Evolutionary conservation across 441 rosid genomes (phyloP), one percentile per base, ranked within the genome.

Genomic region (Erodium moschatum): DNA sequence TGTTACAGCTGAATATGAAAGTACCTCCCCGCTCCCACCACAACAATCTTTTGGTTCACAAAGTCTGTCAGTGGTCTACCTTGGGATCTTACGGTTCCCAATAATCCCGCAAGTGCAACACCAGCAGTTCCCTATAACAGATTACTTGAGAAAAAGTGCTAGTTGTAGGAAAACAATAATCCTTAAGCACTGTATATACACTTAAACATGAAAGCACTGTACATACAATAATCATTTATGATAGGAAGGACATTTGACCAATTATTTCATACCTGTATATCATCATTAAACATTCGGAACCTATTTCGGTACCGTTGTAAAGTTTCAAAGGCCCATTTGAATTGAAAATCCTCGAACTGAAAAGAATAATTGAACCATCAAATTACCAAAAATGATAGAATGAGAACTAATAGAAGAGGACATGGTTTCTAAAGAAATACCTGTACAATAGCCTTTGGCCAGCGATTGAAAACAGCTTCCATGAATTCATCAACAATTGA

Each of bases 381-480:
- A 21, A 67, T 79, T 83, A 66, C 77, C 56, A 54, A 54, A 70
- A 64, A 66, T 54, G 56, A 69, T 24, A 64, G 76, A 69, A 42
- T 33, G 63, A 65, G 46, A 72, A 69, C 65, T 11, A 69, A 64
- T 71, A 68, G 48, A 76, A 72, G 73, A 70, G 10, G 50, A 69
- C 10, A 71, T 35, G 31, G 42, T 65, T 67, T 31, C 54, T 48
- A 69, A 74, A 69, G 58, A 67, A n/a, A 72, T 65, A 89, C 98
- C 89, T 91, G 98, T n/a, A 94, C 83, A 67, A 94, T 85, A 64
- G 98, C 96, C 84, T 94, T 94, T 21, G 98, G 98, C 98, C 98
- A 94, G 63, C 98, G 96, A 20, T 85, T 81, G 72, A 73, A 80
- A 75, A 81, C 91, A 76, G 98, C 96, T 89, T 94, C 98, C 96